phyloP scores from a whole-genome alignment of 768 basidiomycete genomes.

The Phaffia australis region DNA sequence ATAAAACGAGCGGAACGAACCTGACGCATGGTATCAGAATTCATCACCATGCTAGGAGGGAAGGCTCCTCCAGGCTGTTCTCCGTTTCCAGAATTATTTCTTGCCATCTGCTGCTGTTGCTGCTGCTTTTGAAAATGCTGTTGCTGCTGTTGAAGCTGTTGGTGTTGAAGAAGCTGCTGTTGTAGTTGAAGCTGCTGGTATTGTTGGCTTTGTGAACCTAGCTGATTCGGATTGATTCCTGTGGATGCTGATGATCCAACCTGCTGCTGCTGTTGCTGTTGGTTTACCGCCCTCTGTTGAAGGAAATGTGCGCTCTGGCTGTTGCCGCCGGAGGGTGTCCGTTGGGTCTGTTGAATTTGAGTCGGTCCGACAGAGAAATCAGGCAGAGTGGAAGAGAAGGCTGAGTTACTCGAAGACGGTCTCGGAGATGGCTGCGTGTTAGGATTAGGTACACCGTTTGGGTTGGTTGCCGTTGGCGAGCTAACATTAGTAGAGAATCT shows the following conservation, averaged over 20 bases:
- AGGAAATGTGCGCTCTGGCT: not conserved
- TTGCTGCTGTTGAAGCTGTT: conserved; percentile 6
- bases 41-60: too few relatives aligned
- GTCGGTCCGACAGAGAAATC: too few relatives aligned
- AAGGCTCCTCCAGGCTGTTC: not conserved
- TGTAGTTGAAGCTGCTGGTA: conserved; percentile 9
- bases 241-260: conserved; percentile 1
- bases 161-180: conserved; percentile 8
- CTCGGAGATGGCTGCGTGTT: too few relatives aligned
- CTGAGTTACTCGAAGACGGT: too few relatives aligned
- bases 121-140: not conserved
- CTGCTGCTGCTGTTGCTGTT: not conserved
- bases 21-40: too few relatives aligned
- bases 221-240: not conserved
- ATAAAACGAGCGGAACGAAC: too few relatives aligned
- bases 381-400: too few relatives aligned
- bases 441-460: too few relatives aligned
- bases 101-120: conserved; percentile 13
- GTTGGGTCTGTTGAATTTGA: conserved; percentile 4
- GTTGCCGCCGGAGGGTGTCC: conserved; percentile 6
- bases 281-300: conserved; percentile 1
- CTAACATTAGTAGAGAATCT: too few relatives aligned
- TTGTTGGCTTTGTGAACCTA: not conserved
- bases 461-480: too few relatives aligned
- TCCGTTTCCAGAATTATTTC: not conserved